phyloP scores from a whole-genome alignment of 176 grass and related monocot species.

The Juncus inflexus region DNA sequence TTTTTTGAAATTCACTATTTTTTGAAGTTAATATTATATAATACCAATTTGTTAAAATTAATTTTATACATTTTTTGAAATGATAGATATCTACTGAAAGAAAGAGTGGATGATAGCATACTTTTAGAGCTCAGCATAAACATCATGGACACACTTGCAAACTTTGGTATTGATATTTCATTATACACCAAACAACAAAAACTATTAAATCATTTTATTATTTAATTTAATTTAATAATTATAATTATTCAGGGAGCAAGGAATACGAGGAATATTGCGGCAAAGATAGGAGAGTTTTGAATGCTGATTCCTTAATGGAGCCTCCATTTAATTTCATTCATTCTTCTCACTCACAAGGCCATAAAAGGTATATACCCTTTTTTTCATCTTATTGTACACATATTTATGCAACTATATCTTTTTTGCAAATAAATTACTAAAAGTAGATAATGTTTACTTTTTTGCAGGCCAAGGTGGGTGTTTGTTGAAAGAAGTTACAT shows the following conservation, averaged over 20 bases:
- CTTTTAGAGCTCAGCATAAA: slow-evolving; percentile 68
- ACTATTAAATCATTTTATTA: neutral
- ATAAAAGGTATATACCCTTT: slow-evolving; percentile 62
- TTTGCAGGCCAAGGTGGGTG: slow-evolving; percentile 79
- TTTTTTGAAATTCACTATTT: neutral
- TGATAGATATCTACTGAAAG: slow-evolving; percentile 83
- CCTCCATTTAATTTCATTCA: slow-evolving; percentile 92
- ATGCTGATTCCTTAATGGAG: slow-evolving; percentile 79
- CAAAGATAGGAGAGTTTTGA: slow-evolving; percentile 59
- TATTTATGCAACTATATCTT: neutral
- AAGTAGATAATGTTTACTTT: no score
- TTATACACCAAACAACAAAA: slow-evolving; percentile 3
- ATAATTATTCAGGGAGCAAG: slow-evolving; percentile 50
- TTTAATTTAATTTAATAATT: slow-evolving; percentile 1
- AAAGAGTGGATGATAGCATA: slow-evolving; percentile 89
- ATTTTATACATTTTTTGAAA: slow-evolving; percentile 26
- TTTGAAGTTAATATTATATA: slow-evolving; percentile 4
- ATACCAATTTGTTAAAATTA: slow-evolving; percentile 5
- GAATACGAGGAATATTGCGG: slow-evolving; percentile 76
- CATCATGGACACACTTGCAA: slow-evolving; percentile 84
- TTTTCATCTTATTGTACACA: neutral
- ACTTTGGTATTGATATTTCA: slow-evolving; percentile 57
- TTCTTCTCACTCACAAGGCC: slow-evolving; percentile 63
- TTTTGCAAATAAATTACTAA: neutral
- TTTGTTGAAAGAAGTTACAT: slow-evolving; percentile 73